Percentiles rank a stretch among this genome's conserved stretches.
These are phyloP conservation scores for Diutina mesorugosa DNA, from an alignment of 1,139 yeast species.

Conservation along the genomic window DNA sequence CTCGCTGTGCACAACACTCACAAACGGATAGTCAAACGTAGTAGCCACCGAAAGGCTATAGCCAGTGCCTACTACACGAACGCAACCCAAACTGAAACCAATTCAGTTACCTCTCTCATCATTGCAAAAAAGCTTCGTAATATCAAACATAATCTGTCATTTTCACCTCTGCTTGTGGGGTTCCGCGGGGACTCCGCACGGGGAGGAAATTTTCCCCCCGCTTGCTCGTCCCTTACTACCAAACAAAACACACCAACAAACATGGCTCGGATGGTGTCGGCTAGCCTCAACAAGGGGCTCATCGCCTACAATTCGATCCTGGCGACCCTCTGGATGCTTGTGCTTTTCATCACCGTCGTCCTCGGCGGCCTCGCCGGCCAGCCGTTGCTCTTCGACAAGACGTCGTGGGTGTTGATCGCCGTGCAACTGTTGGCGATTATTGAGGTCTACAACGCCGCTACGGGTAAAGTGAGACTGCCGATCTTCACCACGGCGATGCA, in stretches of 20 bases:
- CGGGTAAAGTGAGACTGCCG: conserved; percentile 79
- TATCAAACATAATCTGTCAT: too few species aligned
- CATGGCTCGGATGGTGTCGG: conserved; percentile 2
- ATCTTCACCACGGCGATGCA: conserved; percentile 73
- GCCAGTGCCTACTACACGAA: too few species aligned
- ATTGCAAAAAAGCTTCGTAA: too few species aligned
- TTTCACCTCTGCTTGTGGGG: too few species aligned
- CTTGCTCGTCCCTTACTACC: neutral
- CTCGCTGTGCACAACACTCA: too few species aligned
- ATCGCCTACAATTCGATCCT: conserved; percentile 33
- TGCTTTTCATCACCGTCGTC: conserved; percentile 28
- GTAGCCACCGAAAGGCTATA: too few species aligned
- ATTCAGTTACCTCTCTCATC: too few species aligned
- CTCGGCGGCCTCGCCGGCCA: conserved; percentile 34
- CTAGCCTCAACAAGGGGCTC: conserved; percentile 26
- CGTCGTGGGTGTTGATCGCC: conserved; percentile 45
- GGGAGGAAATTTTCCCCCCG: too few species aligned
- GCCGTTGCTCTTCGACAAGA: conserved; percentile 44
- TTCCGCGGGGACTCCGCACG: too few species aligned
- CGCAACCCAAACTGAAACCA: too few species aligned
- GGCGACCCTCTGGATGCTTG: conserved; percentile 32
- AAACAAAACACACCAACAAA: conserved; percentile 1
- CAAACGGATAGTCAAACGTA: too few species aligned
- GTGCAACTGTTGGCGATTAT: conserved; percentile 78
- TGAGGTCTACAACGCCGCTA: conserved; percentile 66